Evolutionary conservation across 345 rosid species (phyloP), one percentile per base, ranked within the genome.

Genomic region (Salix viminalis): DNA sequence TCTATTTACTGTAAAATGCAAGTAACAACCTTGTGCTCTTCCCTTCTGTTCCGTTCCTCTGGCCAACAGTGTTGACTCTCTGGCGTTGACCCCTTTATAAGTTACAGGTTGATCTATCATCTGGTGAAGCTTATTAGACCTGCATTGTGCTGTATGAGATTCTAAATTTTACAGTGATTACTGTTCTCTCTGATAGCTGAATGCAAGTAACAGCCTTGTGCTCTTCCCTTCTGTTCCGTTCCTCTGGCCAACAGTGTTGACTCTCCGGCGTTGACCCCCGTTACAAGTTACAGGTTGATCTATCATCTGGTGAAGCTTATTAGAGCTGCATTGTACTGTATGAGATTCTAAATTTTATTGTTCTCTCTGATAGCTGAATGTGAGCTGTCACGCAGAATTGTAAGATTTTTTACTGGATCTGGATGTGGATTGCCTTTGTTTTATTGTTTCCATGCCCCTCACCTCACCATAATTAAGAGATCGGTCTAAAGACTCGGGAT

Each of bases 1-100:
- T 9, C 75, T 92, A 52, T 88, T 87, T 65, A 82, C 77, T 54
- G 80, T 92, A 26, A 82, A 90, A 18, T 39, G 69, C 61, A 83
- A 85, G 58, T 73, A 61, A 68, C 16, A 3, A 21, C 26, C 32
- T 39, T 60, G 1, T 2, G 13, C 6, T 24, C 13, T 24, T 73
- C 10, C 41, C 14, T 61, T 60, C 18, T 50, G 1, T 34, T 14
- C 52, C 5, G 0, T 14, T 46, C 52, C 18, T 46, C 0, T 32
- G 9, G 37, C 60, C 30, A 42, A 42, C 58, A 48, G 15, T 10
- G 46, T 42, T 41, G 44, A 16, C 36, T 70, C 42, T 70, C 15
- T 14, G 37, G 23, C n/a, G 5, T 56, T 30, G 34, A 46, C 4
- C 12, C 44, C 44, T 0, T 41, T 9, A 2, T 41, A 41, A 8